phyloP scores from a whole-genome alignment of 2,329 filamentous ascomycete genomes.

The Harringtonia lauricola region DNA sequence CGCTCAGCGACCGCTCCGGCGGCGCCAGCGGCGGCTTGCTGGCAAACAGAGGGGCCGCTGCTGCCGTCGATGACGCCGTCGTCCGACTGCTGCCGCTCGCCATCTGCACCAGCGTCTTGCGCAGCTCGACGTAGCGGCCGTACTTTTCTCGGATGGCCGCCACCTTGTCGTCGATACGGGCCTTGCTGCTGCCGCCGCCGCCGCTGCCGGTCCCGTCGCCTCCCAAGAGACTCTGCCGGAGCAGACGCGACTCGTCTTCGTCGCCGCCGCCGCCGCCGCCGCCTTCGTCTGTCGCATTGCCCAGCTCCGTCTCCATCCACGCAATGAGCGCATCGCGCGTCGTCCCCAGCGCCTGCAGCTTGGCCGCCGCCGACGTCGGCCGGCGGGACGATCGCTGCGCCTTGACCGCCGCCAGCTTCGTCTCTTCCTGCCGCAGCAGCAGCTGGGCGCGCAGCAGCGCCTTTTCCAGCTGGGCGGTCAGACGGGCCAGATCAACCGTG shows the following conservation, averaged over 20 bases:
- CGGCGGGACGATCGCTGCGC: conserved; percentile 17
- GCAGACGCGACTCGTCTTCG: conserved; percentile 16
- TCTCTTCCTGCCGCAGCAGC: conserved; percentile 43
- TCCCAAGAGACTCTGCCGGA: conserved; percentile 10
- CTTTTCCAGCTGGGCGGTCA: conserved; percentile 44
- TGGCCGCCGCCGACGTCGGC: conserved; percentile 18
- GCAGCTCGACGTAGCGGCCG: conserved; percentile 35
- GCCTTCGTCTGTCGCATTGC: conserved; percentile 33
- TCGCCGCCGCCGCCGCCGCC: conserved; percentile 20
- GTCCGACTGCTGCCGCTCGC: background rate
- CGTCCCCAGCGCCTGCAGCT: conserved; percentile 40
- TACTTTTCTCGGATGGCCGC: conserved; percentile 42
- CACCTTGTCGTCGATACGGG: conserved; percentile 27
- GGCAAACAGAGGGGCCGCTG: conserved; percentile 1
- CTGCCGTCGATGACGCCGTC: no score
- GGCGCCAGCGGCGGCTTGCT: conserved; percentile 20
- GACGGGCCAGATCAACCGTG: conserved; percentile 31
- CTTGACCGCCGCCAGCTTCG: conserved; percentile 37
- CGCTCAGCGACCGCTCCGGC: conserved; percentile 9
- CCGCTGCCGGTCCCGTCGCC: background rate
- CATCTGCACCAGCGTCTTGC: conserved; percentile 33
- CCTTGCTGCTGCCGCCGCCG: conserved; percentile 6
- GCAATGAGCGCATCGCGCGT: conserved; percentile 50
- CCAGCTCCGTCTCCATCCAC: conserved; percentile 54
- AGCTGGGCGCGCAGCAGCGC: conserved; percentile 47